A percentile compares a stretch with the other conserved stretches of the same genome.
Conservation (phyloP, 106 monocot genomes). For the Platanthera guangdongensis region DNA sequence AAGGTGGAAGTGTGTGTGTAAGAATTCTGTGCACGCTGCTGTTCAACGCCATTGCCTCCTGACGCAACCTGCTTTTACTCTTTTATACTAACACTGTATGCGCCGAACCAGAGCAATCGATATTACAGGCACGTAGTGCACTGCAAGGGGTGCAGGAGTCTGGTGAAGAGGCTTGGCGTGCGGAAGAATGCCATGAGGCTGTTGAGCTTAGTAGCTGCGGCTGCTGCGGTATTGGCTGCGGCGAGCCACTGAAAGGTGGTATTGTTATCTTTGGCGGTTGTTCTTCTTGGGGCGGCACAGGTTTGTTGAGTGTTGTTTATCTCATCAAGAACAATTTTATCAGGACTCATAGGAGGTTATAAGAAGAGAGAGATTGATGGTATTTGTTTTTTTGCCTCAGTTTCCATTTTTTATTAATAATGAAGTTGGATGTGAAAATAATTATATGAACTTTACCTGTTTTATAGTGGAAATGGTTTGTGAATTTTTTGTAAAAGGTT, state of each 20-base stretch:
- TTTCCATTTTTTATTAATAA: neutral
- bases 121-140: constrained; percentile 18
- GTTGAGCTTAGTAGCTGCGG: neutral
- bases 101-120: constrained; percentile 7
- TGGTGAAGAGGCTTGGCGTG: neutral
- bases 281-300: constrained; percentile 5
- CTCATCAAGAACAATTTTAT: constrained; percentile 14
- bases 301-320: neutral
- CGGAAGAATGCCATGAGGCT: constrained; percentile 10
- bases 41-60: too few relatives aligned
- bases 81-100: too few relatives aligned
- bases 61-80: too few relatives aligned
- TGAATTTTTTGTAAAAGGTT: too few relatives aligned
- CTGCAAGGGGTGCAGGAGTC: constrained; percentile 16
- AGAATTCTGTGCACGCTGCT: too few relatives aligned
- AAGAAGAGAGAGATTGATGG: neutral
- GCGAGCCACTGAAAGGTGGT: constrained; percentile 8
- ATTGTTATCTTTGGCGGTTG: neutral
- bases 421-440: too few relatives aligned
- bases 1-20: too few relatives aligned
- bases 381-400: neutral
- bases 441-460: too few relatives aligned
- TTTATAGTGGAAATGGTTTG: too few relatives aligned
- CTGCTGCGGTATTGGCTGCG: constrained; percentile 8
- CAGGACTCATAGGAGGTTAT: constrained; percentile 15